Base-by-base conservation (phyloP, 345 rosid genomes). In the Erodium maritimum region DNA sequence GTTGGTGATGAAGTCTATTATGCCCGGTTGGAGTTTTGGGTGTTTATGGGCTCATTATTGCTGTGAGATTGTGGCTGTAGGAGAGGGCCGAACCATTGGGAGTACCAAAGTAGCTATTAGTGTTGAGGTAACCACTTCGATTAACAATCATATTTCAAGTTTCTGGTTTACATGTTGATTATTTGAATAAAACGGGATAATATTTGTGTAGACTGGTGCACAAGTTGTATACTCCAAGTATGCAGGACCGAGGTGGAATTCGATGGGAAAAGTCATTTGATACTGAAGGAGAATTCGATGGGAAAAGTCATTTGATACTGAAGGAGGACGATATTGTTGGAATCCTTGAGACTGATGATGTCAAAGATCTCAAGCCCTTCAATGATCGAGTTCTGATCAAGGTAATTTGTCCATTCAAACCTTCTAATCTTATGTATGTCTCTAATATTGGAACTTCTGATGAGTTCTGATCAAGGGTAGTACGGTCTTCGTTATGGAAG, bases 251-350 rank as follows among this genome's bases (percentile, higher is more conserved):
- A n/a, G n/a, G n/a, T n/a, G n/a, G n/a, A n/a, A n/a, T n/a, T n/a
- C n/a, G n/a, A n/a, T n/a, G n/a, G n/a, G n/a, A n/a, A n/a, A n/a
- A n/a, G n/a, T n/a, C n/a, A n/a, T n/a, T n/a, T n/a, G n/a, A n/a
- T n/a, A 94, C 95, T 17, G 96, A 87, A 65, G 66, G 85, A 33
- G 96, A 83, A 25, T 87, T 90, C 80, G 76, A 82, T 61, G 97
- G 88, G 50, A 65, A 75, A 46, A 82, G 69, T 69, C 99, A 94
- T 67, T 89, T 94, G 56, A 78, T 94, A 37, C 65, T 94, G 58
- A 87, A 85, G 78, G 99, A 90, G 68, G 97, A 90, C 72, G 99
- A 87, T 65, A 80, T 94, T 50, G 85, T 94, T 37, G 99, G 99
- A 20, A 73, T 81, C 59, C 87, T 94, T n/a, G 99, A 90, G 75